Evolutionary conservation across 768 basidiomycete genomes (phyloP).

Genomic region (Suillus weaverae): DNA sequence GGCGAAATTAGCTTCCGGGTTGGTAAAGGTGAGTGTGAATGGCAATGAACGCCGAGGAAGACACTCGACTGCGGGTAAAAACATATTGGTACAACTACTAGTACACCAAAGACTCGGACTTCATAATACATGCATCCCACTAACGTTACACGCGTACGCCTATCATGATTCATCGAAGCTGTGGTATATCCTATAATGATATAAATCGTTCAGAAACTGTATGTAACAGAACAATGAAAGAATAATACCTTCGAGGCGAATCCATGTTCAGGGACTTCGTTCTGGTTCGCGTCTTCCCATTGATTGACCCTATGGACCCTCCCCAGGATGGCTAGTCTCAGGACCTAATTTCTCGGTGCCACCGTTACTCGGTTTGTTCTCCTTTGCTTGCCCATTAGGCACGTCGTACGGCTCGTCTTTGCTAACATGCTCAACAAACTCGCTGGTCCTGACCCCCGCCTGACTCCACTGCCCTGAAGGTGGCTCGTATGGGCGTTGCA

Average conservation of each 20-base stretch:
- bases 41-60: background rate
- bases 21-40: background rate
- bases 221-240: background rate
- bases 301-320: slow-evolving; percentile 40
- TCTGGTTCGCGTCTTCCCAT: slow-evolving; percentile 38
- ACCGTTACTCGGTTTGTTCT: slow-evolving; percentile 22
- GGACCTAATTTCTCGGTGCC: slow-evolving; percentile 23
- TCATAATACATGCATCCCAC: background rate
- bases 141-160: background rate
- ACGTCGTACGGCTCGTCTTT: slow-evolving; percentile 27
- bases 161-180: background rate
- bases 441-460: slow-evolving; percentile 37
- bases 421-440: slow-evolving; percentile 26
- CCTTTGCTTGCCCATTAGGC: slow-evolving; percentile 4
- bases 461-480: slow-evolving; percentile 47
- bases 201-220: background rate
- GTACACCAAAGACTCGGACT: background rate
- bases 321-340: slow-evolving; percentile 32
- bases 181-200: background rate
- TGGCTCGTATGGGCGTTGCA: slow-evolving; percentile 50
- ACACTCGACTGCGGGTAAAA: background rate
- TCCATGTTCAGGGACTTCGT: slow-evolving; percentile 16
- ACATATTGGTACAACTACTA: background rate
- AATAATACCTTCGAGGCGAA: background rate
- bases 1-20: background rate